Evolutionary conservation across 2,329 filamentous ascomycete genomes (phyloP), one percentile per base, ranked within the genome.

Genomic region (Trichoderma sp.): DNA sequence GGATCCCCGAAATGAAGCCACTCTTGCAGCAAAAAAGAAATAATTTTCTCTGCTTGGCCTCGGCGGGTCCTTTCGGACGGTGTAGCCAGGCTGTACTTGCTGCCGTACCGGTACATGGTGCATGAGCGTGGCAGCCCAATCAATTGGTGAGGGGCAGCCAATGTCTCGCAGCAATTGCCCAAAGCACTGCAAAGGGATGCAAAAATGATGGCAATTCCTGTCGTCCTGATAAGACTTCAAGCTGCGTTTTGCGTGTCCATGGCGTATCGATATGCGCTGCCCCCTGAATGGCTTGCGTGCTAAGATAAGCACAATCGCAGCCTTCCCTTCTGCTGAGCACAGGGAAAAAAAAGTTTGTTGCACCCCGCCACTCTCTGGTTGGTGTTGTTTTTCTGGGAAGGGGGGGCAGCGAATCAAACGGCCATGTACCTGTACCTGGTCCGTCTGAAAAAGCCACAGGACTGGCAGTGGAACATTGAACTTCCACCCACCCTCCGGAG

Each of bases 281-380:
- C 50, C 61, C 61, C 54, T 65, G 60, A 27, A 52, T 17, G 50
- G 61, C 52, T 56, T 35, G 25, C 12, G 34, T 54, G 52, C 61
- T 65, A 65, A 57, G 60, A 64, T 64, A 64, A 64, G 60, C 48
- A 39, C 52, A 52, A 45, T 63, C 59, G 59, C 39, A 65, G 39
- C 42, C 52, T 35, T 39, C 19, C 42, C n/a, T 42, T 42, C 37
- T 42, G 39, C 39, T 29, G 29, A 29, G 29, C 42, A 48, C 63
- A 52, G 27, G 8, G 2, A 29, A 27, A 45, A 57, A 57, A 60
- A 67, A 67, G 42, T 65, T 65, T 65, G 61, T 65, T 65, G 52
- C 61, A 65, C 61, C 61, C 61, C 61, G 50, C 61, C 61, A 65
- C 61, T 45, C 61, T 45, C 34, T 17, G 13, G 25, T 54, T 56